Conservation (phyloP, 208 protist species). For the Trypanosoma avium region DNA sequence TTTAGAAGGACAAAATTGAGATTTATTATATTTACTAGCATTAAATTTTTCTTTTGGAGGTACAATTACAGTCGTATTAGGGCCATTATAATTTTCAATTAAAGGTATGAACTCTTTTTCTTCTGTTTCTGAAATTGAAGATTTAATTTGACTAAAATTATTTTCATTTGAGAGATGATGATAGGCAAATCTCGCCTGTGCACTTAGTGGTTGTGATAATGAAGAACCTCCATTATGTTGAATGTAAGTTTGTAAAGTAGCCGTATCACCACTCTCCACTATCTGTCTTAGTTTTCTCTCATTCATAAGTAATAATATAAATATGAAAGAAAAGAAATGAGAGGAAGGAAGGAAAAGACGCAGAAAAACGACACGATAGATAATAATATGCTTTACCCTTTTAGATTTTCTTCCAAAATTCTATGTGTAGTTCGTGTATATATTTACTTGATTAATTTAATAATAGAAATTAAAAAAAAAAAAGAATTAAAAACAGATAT, state of each 20-base stretch:
- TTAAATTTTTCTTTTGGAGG: background rate
- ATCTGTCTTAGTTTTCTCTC: background rate
- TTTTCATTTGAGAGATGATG: conserved; percentile 1
- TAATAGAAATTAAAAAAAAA: background rate
- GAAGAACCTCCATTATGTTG: background rate
- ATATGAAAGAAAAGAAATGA: background rate
- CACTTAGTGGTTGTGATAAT: conserved; percentile 14
- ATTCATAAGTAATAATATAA: background rate
- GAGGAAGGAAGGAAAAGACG: no score
- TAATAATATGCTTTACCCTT: no score
- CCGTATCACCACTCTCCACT: conserved; percentile 2
- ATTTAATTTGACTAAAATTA: background rate
- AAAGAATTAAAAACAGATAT: background rate
- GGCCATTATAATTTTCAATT: conserved; percentile 9
- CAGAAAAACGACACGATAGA: no score
- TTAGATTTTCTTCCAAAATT: no score
- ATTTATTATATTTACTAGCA: background rate
- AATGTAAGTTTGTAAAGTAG: conserved; percentile 10
- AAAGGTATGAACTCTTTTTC: background rate
- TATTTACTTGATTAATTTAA: no score
- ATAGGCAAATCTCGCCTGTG: conserved; percentile 16
- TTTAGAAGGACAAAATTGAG: background rate
- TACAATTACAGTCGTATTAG: conserved; percentile 9
- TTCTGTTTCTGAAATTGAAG: background rate
- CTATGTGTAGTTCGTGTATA: no score